Evolutionary conservation across 441 rosid genomes (phyloP), one percentile per base, ranked within the genome.

Genomic region (Populus hybrid): DNA sequence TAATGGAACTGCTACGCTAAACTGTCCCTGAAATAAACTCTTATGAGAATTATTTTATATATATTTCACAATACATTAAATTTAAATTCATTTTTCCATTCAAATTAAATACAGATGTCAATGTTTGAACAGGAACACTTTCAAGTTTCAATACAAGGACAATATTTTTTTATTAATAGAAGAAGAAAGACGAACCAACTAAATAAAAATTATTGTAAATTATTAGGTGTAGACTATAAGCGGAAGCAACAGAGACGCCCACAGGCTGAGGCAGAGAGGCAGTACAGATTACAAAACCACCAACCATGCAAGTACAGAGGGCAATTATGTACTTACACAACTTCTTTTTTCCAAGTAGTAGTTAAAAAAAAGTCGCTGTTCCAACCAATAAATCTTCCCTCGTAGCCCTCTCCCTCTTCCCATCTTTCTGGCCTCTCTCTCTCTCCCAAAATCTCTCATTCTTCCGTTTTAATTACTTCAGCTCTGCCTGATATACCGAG

Each of bases 341-440:
- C 73, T 8, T 16, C 11, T n/a, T 6, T 2, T 0, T 2, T 56
- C 18, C 56, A 4, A 45, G 16, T 45, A 4, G 56, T 45, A 14
- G 56, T 14, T 83, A 80, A 83, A 83, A 77, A 76, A 63, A 78
- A 40, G 50, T 83, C 66, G 83, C 79, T 71, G 33, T 84, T 84
- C 78, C 78, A 74, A 80, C 24, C 36, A 26, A 7, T 67, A 45
- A 12, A 45, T 29, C 70, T 83, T 73, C 79, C 74, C 84, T 82
- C 77, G 84, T 74, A 53, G 72, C 36, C 20, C 24, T 45, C 78
- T 67, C 16, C 16, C 29, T 10, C 72, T 29, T 45, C 18, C 56
- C 56, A 45, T 45, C 56, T 45, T 2, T 45, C 56, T 4, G 5
- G 3, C 56, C n/a, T 11, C 18, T 66, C 50, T 69, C 21, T 29